Percentiles rank a stretch among this genome's conserved stretches.
These are phyloP conservation scores for Alternaria sp. DNA, from an alignment of 2,329 filamentous ascomycete species.

Conservation along the genomic window DNA sequence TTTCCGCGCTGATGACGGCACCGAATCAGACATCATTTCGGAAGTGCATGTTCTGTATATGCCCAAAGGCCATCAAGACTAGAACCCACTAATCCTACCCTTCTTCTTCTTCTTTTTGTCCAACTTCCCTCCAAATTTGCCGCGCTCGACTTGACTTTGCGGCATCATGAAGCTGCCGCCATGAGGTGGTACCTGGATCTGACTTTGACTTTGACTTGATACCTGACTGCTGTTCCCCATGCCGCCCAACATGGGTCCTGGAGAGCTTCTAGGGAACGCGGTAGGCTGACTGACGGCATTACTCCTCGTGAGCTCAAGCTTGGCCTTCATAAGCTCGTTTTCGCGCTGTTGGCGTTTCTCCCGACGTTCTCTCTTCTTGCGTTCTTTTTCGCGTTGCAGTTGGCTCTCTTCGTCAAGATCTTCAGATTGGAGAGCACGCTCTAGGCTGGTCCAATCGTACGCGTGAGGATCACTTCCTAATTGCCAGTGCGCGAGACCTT, in stretches of 20 bases:
- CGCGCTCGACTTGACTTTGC: slow-evolving; percentile 47
- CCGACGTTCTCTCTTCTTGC: slow-evolving; percentile 52
- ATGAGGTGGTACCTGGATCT: slow-evolving; percentile 10
- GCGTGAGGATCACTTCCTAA: slow-evolving; percentile 46
- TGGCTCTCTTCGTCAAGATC: slow-evolving; percentile 46
- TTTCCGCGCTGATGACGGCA: slow-evolving; percentile 19
- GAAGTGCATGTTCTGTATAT: background rate
- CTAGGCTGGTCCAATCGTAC: slow-evolving; percentile 54
- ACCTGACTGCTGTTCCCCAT: slow-evolving; percentile 39
- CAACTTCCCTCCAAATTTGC: slow-evolving; percentile 45
- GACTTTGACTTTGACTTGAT: slow-evolving; percentile 12
- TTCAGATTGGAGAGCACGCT: slow-evolving; percentile 38
- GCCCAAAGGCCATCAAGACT: background rate
- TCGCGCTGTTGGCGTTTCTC: slow-evolving; percentile 53
- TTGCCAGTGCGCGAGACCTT: slow-evolving; percentile 55
- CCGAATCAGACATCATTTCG: background rate
- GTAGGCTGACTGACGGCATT: slow-evolving; percentile 32
- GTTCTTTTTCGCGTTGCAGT: slow-evolving; percentile 48
- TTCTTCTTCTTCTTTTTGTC: slow-evolving; percentile 49
- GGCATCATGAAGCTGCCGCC: slow-evolving; percentile 14
- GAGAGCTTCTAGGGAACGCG: slow-evolving; percentile 35
- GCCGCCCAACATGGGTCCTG: slow-evolving; percentile 32
- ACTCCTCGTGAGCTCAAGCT: slow-evolving; percentile 27
- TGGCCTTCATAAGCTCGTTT: slow-evolving; percentile 34
- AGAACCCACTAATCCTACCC: slow-evolving; percentile 46